Base-by-base conservation (phyloP, 225 moss, liverwort and hornwort species). In the Asterella californica region DNA sequence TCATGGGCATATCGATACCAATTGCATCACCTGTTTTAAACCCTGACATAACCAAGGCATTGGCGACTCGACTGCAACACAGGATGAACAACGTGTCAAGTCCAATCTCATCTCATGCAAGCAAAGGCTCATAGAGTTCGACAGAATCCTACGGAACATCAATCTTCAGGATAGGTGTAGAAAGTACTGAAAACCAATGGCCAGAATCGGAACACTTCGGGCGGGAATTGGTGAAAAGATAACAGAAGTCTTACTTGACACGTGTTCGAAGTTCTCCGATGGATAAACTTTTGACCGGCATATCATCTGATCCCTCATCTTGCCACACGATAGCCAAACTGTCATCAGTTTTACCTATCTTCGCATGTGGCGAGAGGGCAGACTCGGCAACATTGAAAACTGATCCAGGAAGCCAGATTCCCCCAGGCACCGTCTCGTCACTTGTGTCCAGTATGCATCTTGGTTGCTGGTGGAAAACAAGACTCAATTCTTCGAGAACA, bases 1-100 rank as follows among this genome's bases (percentile, higher is more conserved):
- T 92, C 94, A 99, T 99, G 74, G 93, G 99, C 99, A 93, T 99
- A 59, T 93, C 91, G 74, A 99, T 90, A 34, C 89, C 93, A 42
- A 99, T 83, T 29, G 92, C 85, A 71, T 99, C 95, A 14, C 95
- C 99, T 54, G 27, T 79, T 79, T 84, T 81, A 70, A 95, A 73
- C 25, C 95, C 99, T 33, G 89, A 74, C 5, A 81, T 80, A 55
- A 85, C 91, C 83, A 99, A 77, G 7, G 99, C 92, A 88, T 92
- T 91, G 77, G 95, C 93, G 65, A 95, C 93, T 79, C 84, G 93
- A 82, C 97, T 97, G 93, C 90, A 72, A 69, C 36, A 47, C 78
- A 62, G n/a, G 18, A 72, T 73, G 38, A 76, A 76, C n/a, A 36
- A 54, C 32, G 37, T 34, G 33, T 55, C 75, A 59, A 25, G 46